phyloP scores from a whole-genome alignment of 306 rosid genomes.

The Dryas drummondii region DNA sequence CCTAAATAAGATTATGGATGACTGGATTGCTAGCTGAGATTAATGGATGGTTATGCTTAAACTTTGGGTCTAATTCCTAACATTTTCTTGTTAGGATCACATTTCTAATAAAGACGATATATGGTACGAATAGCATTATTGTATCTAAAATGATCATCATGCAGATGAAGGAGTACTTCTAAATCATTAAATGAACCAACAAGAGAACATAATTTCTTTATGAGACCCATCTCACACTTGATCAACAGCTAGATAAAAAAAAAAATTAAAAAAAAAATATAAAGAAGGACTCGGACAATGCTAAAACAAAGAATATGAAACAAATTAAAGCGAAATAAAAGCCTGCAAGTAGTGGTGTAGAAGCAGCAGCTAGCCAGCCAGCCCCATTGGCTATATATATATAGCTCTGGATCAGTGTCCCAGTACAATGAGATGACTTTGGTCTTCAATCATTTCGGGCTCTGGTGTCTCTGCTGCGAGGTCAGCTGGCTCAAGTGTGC shows the following conservation, averaged over 20 bases:
- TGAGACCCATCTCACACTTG: not conserved
- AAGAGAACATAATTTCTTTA: not conserved
- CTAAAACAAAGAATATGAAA: not conserved
- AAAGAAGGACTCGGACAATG: not conserved
- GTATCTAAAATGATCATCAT: no score
- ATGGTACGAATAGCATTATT: no score
- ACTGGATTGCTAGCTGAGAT: no score
- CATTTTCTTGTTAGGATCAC: no score
- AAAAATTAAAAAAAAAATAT: not conserved
- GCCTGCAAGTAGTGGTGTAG: not conserved
- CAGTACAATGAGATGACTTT: conserved; percentile 22
- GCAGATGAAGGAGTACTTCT: not conserved
- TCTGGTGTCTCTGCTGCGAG: not conserved
- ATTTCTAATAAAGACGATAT: no score
- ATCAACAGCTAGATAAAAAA: not conserved
- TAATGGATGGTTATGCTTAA: no score
- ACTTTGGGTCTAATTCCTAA: no score
- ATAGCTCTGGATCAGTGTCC: conserved; percentile 34
- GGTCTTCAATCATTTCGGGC: not conserved
- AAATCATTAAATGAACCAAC: not conserved
- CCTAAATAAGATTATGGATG: no score
- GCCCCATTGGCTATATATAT: not conserved
- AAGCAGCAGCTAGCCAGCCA: conserved; percentile 7
- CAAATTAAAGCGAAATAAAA: not conserved
- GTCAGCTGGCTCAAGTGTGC: not conserved